Conservation (phyloP, 257 asterid species). For the Fraxinus americana region DNA sequence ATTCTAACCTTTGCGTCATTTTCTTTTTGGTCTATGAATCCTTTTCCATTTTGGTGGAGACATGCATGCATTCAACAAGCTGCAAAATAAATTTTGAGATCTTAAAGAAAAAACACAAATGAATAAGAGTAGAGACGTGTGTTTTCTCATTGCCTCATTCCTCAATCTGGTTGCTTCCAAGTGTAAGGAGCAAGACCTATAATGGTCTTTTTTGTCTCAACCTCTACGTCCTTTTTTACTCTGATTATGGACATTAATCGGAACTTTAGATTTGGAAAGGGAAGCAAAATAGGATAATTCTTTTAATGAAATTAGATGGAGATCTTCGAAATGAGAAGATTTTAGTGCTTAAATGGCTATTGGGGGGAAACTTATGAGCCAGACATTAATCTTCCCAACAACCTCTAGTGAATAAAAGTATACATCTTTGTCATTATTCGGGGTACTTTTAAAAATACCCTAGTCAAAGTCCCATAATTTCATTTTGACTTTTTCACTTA, state of each 20-base stretch:
- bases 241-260: neutral
- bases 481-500: too few relatives aligned
- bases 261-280: neutral
- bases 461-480: too few relatives aligned
- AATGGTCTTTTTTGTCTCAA: neutral
- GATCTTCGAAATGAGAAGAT: too few relatives aligned
- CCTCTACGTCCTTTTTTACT: neutral
- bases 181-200: constrained; percentile 3
- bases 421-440: too few relatives aligned
- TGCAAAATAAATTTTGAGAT: neutral
- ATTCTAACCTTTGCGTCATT: neutral
- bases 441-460: too few relatives aligned
- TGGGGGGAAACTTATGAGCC: too few relatives aligned
- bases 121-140: neutral
- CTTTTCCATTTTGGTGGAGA: neutral
- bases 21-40: neutral
- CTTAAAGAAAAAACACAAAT: neutral
- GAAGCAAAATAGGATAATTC: neutral
- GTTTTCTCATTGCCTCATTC: neutral
- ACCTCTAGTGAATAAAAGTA: too few relatives aligned
- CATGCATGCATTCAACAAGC: neutral
- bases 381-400: too few relatives aligned
- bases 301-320: neutral
- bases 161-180: neutral
- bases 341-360: too few relatives aligned